Percentiles rank a stretch among this genome's conserved stretches.
Evolutionary conservation across 208 protist genomes (phyloP).

Genomic region (Borovskyia barvae): DNA sequence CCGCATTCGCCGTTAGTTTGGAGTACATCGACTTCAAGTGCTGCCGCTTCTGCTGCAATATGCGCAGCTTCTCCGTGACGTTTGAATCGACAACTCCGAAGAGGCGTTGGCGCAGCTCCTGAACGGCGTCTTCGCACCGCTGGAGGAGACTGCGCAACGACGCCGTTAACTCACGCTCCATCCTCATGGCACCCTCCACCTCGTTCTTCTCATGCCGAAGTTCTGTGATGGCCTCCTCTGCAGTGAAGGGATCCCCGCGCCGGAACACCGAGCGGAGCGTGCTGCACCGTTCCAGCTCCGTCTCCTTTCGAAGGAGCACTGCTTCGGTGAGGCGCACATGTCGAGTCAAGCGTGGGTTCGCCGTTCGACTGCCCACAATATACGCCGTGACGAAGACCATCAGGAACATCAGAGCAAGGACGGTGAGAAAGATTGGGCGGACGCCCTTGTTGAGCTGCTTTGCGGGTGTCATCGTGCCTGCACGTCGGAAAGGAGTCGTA

Average conservation of each 20-base stretch:
- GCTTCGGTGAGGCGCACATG: background rate
- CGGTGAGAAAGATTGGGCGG: background rate
- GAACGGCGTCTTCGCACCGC: slow-evolving; percentile 10
- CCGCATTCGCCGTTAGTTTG: background rate
- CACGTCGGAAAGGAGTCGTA: too few species aligned
- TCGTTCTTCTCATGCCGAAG: slow-evolving; percentile 1
- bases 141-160: slow-evolving; percentile 6
- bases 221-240: slow-evolving; percentile 5
- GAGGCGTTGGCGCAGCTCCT: background rate
- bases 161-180: slow-evolving; percentile 4
- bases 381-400: slow-evolving; percentile 17
- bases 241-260: background rate
- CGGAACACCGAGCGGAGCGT: background rate
- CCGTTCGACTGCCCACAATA: slow-evolving; percentile 5
- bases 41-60: background rate
- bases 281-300: background rate
- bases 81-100: slow-evolving; percentile 1
- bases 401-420: slow-evolving; percentile 1
- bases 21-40: background rate
- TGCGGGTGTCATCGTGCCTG: too few species aligned
- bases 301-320: background rate
- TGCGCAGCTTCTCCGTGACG: background rate
- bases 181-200: background rate
- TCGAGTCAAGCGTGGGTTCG: slow-evolving; percentile 5
- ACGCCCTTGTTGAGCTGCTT: too few species aligned